Percentiles rank a stretch among this genome's conserved stretches.
phyloP scores from a whole-genome alignment of 2,329 filamentous ascomycete genomes.

The Botrytis byssoidea region DNA sequence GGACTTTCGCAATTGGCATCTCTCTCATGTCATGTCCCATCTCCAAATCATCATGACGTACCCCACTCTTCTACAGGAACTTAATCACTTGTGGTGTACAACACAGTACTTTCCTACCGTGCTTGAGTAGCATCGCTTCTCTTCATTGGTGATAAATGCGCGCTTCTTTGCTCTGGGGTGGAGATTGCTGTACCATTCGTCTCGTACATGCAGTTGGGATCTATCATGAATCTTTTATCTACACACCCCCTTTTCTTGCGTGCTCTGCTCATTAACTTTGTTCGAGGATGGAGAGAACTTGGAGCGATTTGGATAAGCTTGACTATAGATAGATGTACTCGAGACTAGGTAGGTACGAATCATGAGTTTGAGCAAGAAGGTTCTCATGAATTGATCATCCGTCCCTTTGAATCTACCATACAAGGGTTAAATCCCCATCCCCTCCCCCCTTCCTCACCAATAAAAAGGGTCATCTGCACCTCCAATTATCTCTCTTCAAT shows the following conservation, averaged over 20 bases:
- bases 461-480: slow-evolving; percentile 20
- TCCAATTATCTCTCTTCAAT: not conserved
- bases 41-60: slow-evolving; percentile 1
- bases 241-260: slow-evolving; percentile 11
- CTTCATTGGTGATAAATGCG: slow-evolving; percentile 12
- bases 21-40: not conserved
- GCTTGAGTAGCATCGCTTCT: slow-evolving; percentile 9
- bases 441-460: slow-evolving; percentile 10
- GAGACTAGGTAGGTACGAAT: slow-evolving; percentile 3
- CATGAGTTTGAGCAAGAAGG: not conserved
- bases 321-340: slow-evolving; percentile 12
- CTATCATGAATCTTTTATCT: slow-evolving; percentile 7
- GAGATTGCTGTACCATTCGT: slow-evolving; percentile 3
- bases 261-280: not conserved
- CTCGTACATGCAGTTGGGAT: not conserved
- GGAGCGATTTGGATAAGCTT: not conserved
- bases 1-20: slow-evolving; percentile 16
- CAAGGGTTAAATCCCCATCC: not conserved
- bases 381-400: slow-evolving; percentile 21
- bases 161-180: not conserved
- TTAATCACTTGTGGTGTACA: slow-evolving; percentile 10
- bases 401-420: slow-evolving; percentile 7
- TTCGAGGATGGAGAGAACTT: not conserved
- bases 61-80: slow-evolving; percentile 17
- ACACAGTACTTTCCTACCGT: not conserved